A percentile compares a stretch with the other conserved stretches of the same genome.
Evolutionary conservation across 768 basidiomycete species (phyloP).

Genomic region (Mrakia frigida): DNA sequence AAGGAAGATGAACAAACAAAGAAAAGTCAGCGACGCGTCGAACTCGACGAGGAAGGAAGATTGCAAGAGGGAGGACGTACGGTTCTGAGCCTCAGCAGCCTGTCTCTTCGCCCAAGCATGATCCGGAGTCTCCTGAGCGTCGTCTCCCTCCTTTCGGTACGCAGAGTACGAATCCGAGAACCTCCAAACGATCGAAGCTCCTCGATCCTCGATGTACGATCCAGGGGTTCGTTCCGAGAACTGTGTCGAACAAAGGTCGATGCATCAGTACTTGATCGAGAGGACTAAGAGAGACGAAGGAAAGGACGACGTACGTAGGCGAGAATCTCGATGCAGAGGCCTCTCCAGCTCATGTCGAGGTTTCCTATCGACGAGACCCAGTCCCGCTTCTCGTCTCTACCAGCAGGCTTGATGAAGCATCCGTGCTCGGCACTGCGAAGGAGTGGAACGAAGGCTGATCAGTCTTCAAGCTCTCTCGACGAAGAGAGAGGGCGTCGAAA

Average conservation of each 20-base stretch:
- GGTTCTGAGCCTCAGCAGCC: slow-evolving; percentile 86
- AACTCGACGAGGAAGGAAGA: background rate
- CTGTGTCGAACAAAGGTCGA: slow-evolving; percentile 45
- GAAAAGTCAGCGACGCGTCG: background rate
- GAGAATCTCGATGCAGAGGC: slow-evolving; percentile 71
- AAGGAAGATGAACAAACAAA: background rate
- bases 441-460: background rate
- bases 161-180: slow-evolving; percentile 57
- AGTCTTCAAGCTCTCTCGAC: background rate
- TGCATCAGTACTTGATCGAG: no score
- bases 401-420: slow-evolving; percentile 66
- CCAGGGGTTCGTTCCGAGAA: slow-evolving; percentile 85
- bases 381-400: slow-evolving; percentile 42
- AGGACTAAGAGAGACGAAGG: background rate
- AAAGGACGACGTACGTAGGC: slow-evolving; percentile 56
- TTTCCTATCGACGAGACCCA: slow-evolving; percentile 81
- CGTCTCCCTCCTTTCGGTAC: slow-evolving; percentile 35
- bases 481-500: slow-evolving; percentile 34
- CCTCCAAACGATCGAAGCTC: slow-evolving; percentile 76
- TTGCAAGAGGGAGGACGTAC: slow-evolving; percentile 57
- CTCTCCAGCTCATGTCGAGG: slow-evolving; percentile 75
- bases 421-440: slow-evolving; percentile 70
- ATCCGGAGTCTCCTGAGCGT: slow-evolving; percentile 48
- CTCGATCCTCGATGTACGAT: slow-evolving; percentile 75
- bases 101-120: slow-evolving; percentile 77